phyloP scores from a whole-genome alignment of 1,139 yeast species.

The Meyerozyma elateridarum region DNA sequence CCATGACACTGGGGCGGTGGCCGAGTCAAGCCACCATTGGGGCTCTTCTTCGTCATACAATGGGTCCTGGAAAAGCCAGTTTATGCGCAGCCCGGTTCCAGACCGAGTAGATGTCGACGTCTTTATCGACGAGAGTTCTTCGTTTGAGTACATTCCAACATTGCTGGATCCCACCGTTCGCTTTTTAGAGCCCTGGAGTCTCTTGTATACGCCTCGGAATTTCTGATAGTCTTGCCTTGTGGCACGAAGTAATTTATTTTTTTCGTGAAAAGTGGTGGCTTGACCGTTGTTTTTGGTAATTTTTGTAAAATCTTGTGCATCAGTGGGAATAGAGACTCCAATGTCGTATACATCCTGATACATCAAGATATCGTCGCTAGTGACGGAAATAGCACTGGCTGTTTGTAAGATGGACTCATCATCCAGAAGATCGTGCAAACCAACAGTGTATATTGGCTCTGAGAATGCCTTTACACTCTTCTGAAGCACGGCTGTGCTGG shows the following conservation, averaged over 20 bases:
- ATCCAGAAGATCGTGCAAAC: slow-evolving; percentile 50
- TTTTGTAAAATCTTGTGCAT: slow-evolving; percentile 17
- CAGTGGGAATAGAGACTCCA: slow-evolving; percentile 28
- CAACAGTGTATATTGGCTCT: slow-evolving; percentile 60
- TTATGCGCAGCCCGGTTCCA: slow-evolving; percentile 6
- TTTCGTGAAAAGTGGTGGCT: slow-evolving; percentile 10
- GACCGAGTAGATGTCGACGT: slow-evolving; percentile 16
- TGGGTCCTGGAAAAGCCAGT: slow-evolving; percentile 3
- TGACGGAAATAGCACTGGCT: slow-evolving; percentile 53
- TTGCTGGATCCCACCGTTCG: slow-evolving; percentile 10
- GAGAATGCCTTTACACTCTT: slow-evolving; percentile 14
- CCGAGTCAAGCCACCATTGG: slow-evolving; percentile 40
- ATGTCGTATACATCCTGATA: slow-evolving; percentile 57
- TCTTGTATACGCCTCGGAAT: slow-evolving; percentile 31
- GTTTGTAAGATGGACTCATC: slow-evolving; percentile 13
- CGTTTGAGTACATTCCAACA: slow-evolving; percentile 15
- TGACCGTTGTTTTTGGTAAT: slow-evolving; percentile 8
- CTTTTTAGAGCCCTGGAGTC: slow-evolving; percentile 12
- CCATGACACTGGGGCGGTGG: slow-evolving; percentile 56
- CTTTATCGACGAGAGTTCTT: slow-evolving; percentile 18
- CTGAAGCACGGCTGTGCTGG: slow-evolving; percentile 19
- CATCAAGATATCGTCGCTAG: slow-evolving; percentile 67
- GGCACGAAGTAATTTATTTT: slow-evolving; percentile 18
- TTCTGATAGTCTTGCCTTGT: slow-evolving; percentile 36
- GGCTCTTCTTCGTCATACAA: slow-evolving; percentile 26